These are phyloP conservation scores for Hypoxylon sp. DNA, from an alignment of 2,329 filamentous ascomycete species.

Conservation along the genomic window DNA sequence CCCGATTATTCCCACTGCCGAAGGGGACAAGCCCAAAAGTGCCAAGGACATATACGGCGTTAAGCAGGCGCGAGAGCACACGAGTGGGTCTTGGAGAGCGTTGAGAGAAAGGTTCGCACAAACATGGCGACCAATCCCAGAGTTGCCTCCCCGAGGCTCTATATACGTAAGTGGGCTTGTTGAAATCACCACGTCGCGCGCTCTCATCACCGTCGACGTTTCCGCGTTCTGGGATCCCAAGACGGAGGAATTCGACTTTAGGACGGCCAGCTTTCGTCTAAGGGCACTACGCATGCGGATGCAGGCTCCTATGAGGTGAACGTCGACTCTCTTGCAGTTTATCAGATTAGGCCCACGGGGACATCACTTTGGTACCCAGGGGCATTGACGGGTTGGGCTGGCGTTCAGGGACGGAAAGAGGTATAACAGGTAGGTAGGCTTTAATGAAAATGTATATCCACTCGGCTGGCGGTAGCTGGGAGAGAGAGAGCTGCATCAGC, in stretches of 20 bases:
- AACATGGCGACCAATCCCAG: conserved; percentile 61
- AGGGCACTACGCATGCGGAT: conserved; percentile 36
- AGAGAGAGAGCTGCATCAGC: conserved; percentile 17
- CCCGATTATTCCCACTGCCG: conserved; percentile 31
- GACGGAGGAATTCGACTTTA: conserved; percentile 58
- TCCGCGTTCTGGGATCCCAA: conserved; percentile 68
- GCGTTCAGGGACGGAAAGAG: conserved; percentile 22
- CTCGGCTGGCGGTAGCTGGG: conserved; percentile 16
- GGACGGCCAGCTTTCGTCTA: conserved; percentile 26
- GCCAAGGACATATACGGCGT: conserved; percentile 52
- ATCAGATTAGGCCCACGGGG: neutral
- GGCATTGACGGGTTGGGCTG: conserved; percentile 16
- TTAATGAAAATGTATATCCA: conserved; percentile 20
- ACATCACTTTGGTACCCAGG: neutral
- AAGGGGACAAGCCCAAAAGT: conserved; percentile 36
- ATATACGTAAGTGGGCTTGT: conserved; percentile 67
- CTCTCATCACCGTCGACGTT: conserved; percentile 64
- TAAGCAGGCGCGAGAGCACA: conserved; percentile 45
- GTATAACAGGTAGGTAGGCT: too few species aligned
- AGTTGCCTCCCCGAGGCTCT: conserved; percentile 63
- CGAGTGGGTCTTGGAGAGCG: conserved; percentile 49
- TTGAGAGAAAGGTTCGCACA: conserved; percentile 56
- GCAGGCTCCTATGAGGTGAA: conserved; percentile 40
- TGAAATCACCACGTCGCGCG: conserved; percentile 62
- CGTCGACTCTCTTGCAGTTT: neutral